phyloP scores from a whole-genome alignment of 1,139 yeast species.

The Wickerhamomyces sp. region DNA sequence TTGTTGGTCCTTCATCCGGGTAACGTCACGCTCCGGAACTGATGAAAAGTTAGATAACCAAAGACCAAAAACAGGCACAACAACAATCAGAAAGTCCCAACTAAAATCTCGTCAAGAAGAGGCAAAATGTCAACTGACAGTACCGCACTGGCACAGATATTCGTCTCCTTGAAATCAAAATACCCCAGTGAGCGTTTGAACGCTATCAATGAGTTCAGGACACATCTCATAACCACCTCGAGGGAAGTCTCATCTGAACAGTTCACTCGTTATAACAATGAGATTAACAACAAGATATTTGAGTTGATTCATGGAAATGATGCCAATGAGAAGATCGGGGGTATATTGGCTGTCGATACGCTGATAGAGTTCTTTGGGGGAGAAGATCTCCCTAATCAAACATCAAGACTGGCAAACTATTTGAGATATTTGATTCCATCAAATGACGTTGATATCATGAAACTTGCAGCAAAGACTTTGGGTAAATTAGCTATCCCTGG shows the following conservation, averaged over 20 bases:
- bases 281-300: constrained; percentile 81
- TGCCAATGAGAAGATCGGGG: constrained; percentile 74
- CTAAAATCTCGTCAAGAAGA: not conserved
- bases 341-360: constrained; percentile 85
- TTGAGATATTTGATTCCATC: constrained; percentile 77
- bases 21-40: no score
- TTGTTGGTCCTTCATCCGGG: no score
- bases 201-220: constrained; percentile 63
- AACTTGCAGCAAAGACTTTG: constrained; percentile 77
- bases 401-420: constrained; percentile 87
- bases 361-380: constrained; percentile 73
- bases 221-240: constrained; percentile 63
- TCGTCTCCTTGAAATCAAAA: constrained; percentile 46
- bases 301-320: constrained; percentile 78
- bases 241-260: constrained; percentile 77
- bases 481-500: constrained; percentile 90
- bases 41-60: no score
- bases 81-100: no score
- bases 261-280: constrained; percentile 75
- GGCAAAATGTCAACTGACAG: constrained; percentile 31
- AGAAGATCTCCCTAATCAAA: constrained; percentile 78
- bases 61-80: no score
- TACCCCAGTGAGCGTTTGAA: constrained; percentile 44
- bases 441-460: constrained; percentile 79
- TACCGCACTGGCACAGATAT: constrained; percentile 48